These are phyloP conservation scores for Rubus parviflorus DNA, from an alignment of 306 rosid genomes.

Conservation along the genomic window DNA sequence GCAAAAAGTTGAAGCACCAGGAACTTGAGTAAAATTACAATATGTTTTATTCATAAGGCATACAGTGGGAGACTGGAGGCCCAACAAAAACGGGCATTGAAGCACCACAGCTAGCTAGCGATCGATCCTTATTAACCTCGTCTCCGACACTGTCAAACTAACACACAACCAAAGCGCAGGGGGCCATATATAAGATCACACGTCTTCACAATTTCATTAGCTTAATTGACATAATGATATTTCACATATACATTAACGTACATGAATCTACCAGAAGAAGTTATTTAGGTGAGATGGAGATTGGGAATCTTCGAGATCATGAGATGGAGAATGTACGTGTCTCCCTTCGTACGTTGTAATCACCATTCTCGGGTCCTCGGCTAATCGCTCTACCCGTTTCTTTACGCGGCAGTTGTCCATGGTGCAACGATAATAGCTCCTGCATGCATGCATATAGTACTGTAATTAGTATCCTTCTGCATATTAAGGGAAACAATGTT, in stretches of 20 bases:
- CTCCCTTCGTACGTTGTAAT: slow-evolving; percentile 97
- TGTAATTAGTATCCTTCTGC: background rate
- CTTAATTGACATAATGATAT: background rate
- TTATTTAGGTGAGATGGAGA: slow-evolving; percentile 55
- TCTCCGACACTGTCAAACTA: background rate
- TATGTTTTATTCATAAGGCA: background rate
- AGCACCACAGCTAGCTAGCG: background rate
- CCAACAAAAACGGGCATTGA: background rate
- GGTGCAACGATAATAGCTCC: slow-evolving; percentile 97
- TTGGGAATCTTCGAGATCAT: slow-evolving; percentile 68
- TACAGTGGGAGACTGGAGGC: background rate
- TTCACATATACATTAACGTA: no score
- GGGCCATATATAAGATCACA: background rate
- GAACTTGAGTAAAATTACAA: slow-evolving; percentile 6
- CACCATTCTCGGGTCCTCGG: slow-evolving; percentile 98
- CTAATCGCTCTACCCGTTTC: slow-evolving; percentile 89
- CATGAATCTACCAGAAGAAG: slow-evolving; percentile 69
- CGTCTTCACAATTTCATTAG: background rate
- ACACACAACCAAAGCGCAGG: background rate
- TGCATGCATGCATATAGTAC: slow-evolving; percentile 24
- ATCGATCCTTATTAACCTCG: background rate
- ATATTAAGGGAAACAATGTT: background rate
- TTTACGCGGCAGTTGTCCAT: slow-evolving; percentile 90
- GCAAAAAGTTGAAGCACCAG: background rate
- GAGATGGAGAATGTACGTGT: slow-evolving; percentile 83